Base-by-base conservation (phyloP, 169 alveolate species). In the Eimeria sp. region DNA sequence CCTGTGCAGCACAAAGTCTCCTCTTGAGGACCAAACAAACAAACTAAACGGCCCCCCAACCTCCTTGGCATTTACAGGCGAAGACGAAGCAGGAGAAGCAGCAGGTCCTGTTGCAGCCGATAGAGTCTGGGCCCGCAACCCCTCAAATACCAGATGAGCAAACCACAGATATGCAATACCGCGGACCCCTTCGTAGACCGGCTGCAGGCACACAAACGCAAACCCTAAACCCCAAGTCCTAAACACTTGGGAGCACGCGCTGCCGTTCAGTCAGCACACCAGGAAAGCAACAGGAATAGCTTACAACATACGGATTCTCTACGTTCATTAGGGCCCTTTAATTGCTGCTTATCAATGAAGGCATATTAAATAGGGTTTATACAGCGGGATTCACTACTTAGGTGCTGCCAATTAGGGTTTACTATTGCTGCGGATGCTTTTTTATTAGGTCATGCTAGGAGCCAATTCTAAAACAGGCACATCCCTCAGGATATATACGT, bases 201-300 rank as follows among this genome's bases (percentile, higher is more conserved):
- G 51, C 84, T 73, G 84, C 89, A 78, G 40, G 6, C 43, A 49
- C 61, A 47, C 65, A 25, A 57, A 67, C 47, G 25, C 13, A 73
- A n/a, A 73, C 45, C 84, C 84, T 27, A 73, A 73, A 73, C 84
- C 54, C 84, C 40, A 73, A 27, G 30, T 54, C 84, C 84, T 73
- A 30, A 18, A 18, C 84, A 18, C 57, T 10, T n/a, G 34, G 9
- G 20, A 25, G 83, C 83, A 45, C 34, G 14, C 40, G 40, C 40
- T 34, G 40, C 40, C 40, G 40, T 34, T 34, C 40, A 34, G 40
- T 2, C 40, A 34, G 40, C 2, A 34, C 40, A 34, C 40, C 40
- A 34, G 40, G 40, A 34, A 34, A 34, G 40, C 40, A 34, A 34
- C 40, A 34, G 40, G 40, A 34, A 34, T 34, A 34, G 40, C 40